Percentiles rank a stretch among this genome's conserved stretches.
Evolutionary conservation across 768 basidiomycete species (phyloP).

Genomic region (Tulasnella sp.): DNA sequence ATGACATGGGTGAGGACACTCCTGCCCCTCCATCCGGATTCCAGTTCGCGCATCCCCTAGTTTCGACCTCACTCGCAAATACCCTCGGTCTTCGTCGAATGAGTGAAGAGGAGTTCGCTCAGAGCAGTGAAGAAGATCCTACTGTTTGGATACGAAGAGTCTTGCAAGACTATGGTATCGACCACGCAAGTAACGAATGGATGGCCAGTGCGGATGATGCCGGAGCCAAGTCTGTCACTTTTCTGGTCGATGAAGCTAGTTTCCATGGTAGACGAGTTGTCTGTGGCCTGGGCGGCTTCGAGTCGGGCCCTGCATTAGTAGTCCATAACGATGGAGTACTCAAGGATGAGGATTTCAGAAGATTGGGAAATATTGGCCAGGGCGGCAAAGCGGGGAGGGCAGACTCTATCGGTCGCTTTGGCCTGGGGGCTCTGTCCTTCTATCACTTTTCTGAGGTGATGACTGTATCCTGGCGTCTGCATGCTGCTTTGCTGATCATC

Average conservation of each 20-base stretch:
- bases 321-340: slow-evolving; percentile 54
- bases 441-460: slow-evolving; percentile 59
- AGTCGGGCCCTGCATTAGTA: slow-evolving; percentile 48
- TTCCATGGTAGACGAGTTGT: slow-evolving; percentile 35
- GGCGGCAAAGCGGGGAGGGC: slow-evolving; percentile 50
- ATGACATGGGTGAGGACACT: neutral
- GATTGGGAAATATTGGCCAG: slow-evolving; percentile 52
- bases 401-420: slow-evolving; percentile 57
- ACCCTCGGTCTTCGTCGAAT: slow-evolving; percentile 36
- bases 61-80: slow-evolving; percentile 25
- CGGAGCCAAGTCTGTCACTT: slow-evolving; percentile 48
- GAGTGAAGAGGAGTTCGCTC: slow-evolving; percentile 36
- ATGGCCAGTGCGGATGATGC: slow-evolving; percentile 61
- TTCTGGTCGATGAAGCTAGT: slow-evolving; percentile 47
- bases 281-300: slow-evolving; percentile 49
- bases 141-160: slow-evolving; percentile 51
- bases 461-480: slow-evolving; percentile 42
- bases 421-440: slow-evolving; percentile 57
- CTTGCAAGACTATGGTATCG: slow-evolving; percentile 49
- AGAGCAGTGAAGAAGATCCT: slow-evolving; percentile 44
- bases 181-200: slow-evolving; percentile 55
- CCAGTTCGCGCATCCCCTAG: slow-evolving; percentile 16
- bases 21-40: neutral
- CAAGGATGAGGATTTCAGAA: slow-evolving; percentile 50
- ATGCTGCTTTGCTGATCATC: neutral